Percentiles rank a stretch among this genome's conserved stretches.
These are phyloP conservation scores for Canavalia gladiata DNA, from an alignment of 306 rosid genomes.

Conservation along the genomic window DNA sequence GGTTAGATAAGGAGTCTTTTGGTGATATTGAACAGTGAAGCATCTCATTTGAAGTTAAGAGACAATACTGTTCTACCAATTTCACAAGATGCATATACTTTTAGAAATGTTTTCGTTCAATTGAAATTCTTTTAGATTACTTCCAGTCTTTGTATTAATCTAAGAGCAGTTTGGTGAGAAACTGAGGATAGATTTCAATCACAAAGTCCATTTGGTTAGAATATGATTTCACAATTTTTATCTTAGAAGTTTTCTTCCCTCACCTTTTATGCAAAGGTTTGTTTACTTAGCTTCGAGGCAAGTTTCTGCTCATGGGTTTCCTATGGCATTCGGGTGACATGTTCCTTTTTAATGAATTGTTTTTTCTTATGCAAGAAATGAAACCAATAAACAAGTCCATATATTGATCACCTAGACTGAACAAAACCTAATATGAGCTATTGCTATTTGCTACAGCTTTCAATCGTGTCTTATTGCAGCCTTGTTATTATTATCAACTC, in stretches of 20 bases:
- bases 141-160: not conserved
- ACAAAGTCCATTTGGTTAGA: constrained; percentile 18
- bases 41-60: constrained; percentile 7
- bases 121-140: constrained; percentile 1
- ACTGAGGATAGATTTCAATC: constrained; percentile 24
- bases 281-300: constrained; percentile 33
- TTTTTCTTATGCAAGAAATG: not conserved
- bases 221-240: constrained; percentile 7
- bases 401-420: not conserved
- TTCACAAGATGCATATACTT: constrained; percentile 20
- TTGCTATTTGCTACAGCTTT: constrained; percentile 8
- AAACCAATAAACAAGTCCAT: not conserved
- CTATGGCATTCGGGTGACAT: not conserved
- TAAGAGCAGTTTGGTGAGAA: constrained; percentile 16
- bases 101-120: not conserved
- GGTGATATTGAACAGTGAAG: not conserved
- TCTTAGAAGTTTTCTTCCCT: constrained; percentile 22
- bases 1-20: constrained; percentile 13
- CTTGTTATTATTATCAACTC: constrained; percentile 45
- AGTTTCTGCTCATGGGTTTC: not conserved
- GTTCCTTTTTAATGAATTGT: not conserved
- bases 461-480: constrained; percentile 39
- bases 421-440: constrained; percentile 14
- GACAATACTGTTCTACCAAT: constrained; percentile 34
- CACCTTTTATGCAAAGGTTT: constrained; percentile 13